Evolutionary conservation across 1,139 yeast species (phyloP).

Genomic region (Lodderomyces oxycetoniae): DNA sequence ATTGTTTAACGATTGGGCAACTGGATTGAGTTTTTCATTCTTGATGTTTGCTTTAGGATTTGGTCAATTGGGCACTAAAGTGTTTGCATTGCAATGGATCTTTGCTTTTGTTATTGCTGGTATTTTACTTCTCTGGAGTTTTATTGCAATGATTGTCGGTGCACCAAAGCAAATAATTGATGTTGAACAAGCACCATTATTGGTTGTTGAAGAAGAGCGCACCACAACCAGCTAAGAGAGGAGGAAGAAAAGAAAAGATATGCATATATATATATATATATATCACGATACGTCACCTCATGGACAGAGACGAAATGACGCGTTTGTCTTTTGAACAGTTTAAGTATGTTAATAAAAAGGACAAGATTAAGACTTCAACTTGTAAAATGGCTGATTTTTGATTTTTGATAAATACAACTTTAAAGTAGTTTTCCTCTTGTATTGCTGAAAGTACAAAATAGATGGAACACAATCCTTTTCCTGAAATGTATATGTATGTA

Average conservation of each 20-base stretch:
- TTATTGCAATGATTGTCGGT: slow-evolving; percentile 37
- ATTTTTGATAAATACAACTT: too few relatives aligned
- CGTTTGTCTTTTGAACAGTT: too few relatives aligned
- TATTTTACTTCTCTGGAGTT: slow-evolving; percentile 43
- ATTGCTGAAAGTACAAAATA: too few relatives aligned
- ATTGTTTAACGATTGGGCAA: slow-evolving; percentile 65
- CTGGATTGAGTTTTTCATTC: slow-evolving; percentile 56
- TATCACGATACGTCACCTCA: background rate
- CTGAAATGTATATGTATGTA: too few relatives aligned
- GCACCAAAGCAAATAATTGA: slow-evolving; percentile 11
- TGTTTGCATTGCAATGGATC: slow-evolving; percentile 79
- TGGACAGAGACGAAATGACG: too few relatives aligned
- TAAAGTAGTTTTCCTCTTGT: too few relatives aligned
- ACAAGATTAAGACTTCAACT: background rate
- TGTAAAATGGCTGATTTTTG: too few relatives aligned
- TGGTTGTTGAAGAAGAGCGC: slow-evolving; percentile 13
- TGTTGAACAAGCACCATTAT: slow-evolving; percentile 27
- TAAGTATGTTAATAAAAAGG: too few relatives aligned
- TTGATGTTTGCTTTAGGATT: slow-evolving; percentile 62
- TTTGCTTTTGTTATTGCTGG: slow-evolving; percentile 68
- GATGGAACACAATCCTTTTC: too few relatives aligned
- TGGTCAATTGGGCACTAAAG: slow-evolving; percentile 63
- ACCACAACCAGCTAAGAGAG: slow-evolving; percentile 1
- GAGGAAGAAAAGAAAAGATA: background rate
- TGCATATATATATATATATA: background rate